These are phyloP conservation scores for Hibiscus mutabilis DNA, from an alignment of 345 rosid genomes.

Conservation along the genomic window DNA sequence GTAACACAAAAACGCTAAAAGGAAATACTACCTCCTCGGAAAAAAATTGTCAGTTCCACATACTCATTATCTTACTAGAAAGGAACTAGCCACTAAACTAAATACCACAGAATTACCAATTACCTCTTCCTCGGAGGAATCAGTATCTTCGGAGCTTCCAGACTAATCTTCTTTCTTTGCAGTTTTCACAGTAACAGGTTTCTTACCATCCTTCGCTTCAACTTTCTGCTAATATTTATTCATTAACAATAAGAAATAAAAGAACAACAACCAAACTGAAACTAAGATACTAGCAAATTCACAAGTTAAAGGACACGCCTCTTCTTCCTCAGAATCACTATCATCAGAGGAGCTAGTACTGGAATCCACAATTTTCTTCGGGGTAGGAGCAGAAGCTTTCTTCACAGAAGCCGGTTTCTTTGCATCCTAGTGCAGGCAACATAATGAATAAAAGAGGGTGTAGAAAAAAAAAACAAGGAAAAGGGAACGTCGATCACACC, in stretches of 20 bases:
- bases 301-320: constrained; percentile 3
- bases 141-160: neutral
- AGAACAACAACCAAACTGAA: neutral
- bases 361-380: constrained; percentile 14
- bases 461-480: neutral
- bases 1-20: neutral
- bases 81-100: neutral
- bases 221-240: constrained; percentile 3
- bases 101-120: neutral
- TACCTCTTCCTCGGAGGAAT: constrained; percentile 3
- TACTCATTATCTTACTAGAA: neutral
- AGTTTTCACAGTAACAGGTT: constrained; percentile 5
- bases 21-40: neutral
- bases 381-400: constrained; percentile 9
- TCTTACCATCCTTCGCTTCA: constrained; percentile 13
- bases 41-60: neutral
- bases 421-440: neutral
- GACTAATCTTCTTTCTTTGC: constrained; percentile 9
- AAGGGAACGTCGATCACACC: neutral
- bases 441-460: neutral
- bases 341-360: constrained; percentile 23
- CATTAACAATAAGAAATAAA: neutral
- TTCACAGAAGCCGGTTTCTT: constrained; percentile 10
- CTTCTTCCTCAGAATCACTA: constrained; percentile 28
- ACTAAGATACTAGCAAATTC: neutral